Evolutionary conservation across 192 early-diverging fungal genomes (phyloP), one percentile per base, ranked within the genome.

Genomic region (Backusella westeae): DNA sequence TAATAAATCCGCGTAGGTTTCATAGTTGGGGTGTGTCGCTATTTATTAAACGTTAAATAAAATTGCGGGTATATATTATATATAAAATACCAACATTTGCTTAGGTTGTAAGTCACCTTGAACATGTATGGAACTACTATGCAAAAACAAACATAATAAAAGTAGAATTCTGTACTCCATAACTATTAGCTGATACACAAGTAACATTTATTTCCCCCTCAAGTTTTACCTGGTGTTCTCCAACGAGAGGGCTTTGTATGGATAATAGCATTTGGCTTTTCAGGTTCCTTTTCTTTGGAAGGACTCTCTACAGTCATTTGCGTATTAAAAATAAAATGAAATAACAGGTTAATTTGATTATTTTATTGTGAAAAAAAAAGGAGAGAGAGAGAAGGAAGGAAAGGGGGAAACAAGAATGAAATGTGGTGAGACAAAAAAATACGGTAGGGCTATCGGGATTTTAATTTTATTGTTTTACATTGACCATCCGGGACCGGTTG

Each of bases 121-220:
- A 90, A 83, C 93, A 94, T 93, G 70, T 86, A 87, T 2, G 91
- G 81, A 10, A 96, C 77, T 1, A 83, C 82, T 1, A 86, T 75
- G 23, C 80, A 44, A 66, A 94, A 90, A 26, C 85, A 66, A 38
- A 90, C 44, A 75, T 93, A 94, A 80, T 96, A 94, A 29, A 89
- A 39, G 78, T 91, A 91, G 83, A 96, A 95, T 81, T 96, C 94
- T 34, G 74, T 3, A 32, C 32, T 32, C 32, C 32, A 32, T 1
- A 32, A 32, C 32, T 32, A 32, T 32, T 32, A 32, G 32, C 32
- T 32, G 32, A 32, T 32, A 32, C 32, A 32, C 32, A 32, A 32
- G 32, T 3, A 32, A 32, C 32, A 32, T 32, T 32, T 32, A 32
- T 32, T 32, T 2, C 32, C 32, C 32, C 2, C 32, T 32, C 32